Evolutionary conservation across 1,139 yeast genomes (phyloP).

Genomic region (Candida tetrigidarum): DNA sequence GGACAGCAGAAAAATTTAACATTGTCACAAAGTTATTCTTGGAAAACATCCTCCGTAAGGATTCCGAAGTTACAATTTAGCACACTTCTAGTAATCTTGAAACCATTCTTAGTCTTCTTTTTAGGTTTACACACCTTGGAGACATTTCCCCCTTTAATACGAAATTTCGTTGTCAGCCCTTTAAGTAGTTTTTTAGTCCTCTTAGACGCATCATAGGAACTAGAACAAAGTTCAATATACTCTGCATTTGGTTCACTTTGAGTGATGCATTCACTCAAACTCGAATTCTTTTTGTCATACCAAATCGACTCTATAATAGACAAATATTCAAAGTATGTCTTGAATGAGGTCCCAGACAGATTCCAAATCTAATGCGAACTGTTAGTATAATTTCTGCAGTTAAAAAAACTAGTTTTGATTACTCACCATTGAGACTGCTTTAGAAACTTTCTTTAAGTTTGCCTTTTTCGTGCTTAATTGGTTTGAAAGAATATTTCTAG

Average conservation of each 20-base stretch:
- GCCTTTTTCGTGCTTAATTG: constrained; percentile 15
- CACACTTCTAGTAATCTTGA: constrained; percentile 8
- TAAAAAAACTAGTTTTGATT: background rate
- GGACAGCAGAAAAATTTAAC: background rate
- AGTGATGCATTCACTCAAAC: background rate
- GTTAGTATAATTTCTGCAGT: constrained; percentile 13
- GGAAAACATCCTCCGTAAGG: constrained; percentile 19
- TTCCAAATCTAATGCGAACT: constrained; percentile 24
- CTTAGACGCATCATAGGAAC: background rate
- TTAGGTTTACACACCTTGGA: constrained; percentile 1
- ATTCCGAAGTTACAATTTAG: constrained; percentile 14
- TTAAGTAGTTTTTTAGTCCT: background rate
- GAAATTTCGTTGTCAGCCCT: constrained; percentile 14
- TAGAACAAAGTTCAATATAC: constrained; percentile 7
- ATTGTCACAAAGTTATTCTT: background rate
- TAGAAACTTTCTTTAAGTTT: constrained; percentile 20
- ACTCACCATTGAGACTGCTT: constrained; percentile 25
- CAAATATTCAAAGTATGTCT: constrained; percentile 24
- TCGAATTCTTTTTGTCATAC: constrained; percentile 21
- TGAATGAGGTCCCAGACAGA: constrained; percentile 17
- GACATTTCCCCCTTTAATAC: background rate
- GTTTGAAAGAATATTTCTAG: constrained; percentile 22
- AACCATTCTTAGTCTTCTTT: constrained; percentile 4
- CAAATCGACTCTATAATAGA: constrained; percentile 24
- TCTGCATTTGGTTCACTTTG: background rate